These are phyloP conservation scores for Candida silvicultrix DNA, from an alignment of 805 yeast genomes.

Conservation along the genomic window DNA sequence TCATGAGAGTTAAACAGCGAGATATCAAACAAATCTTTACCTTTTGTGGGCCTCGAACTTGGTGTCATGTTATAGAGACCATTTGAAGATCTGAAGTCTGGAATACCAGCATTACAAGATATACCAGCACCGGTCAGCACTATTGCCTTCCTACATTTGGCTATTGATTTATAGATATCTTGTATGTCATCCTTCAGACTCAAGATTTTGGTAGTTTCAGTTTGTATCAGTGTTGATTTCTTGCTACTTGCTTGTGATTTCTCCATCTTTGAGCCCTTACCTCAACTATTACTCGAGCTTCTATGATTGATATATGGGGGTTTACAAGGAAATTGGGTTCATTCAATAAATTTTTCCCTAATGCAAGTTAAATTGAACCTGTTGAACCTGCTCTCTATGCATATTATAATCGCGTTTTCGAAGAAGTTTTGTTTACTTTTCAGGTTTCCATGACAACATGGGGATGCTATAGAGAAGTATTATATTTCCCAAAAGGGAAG, in stretches of 20 bases:
- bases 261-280: too few species aligned
- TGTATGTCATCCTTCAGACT: not conserved
- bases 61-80: constrained; percentile 64
- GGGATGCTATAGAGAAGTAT: not conserved
- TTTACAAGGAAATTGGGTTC: too few species aligned
- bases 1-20: constrained; percentile 66
- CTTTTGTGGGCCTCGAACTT: constrained; percentile 44
- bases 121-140: constrained; percentile 94
- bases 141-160: constrained; percentile 41
- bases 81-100: constrained; percentile 82
- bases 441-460: not conserved
- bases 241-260: too few species aligned
- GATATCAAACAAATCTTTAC: constrained; percentile 88
- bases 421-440: not conserved
- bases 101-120: constrained; percentile 90
- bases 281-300: too few species aligned
- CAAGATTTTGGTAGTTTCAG: too few species aligned
- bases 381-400: too few species aligned
- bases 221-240: too few species aligned
- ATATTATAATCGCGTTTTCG: not conserved
- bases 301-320: too few species aligned
- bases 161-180: constrained; percentile 17
- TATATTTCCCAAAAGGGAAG: not conserved
- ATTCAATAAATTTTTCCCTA: too few species aligned
- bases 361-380: too few species aligned